A percentile compares a stretch with the other conserved stretches of the same genome.
These are phyloP conservation scores for Luffa acutangula DNA, from an alignment of 306 rosid species.

Conservation along the genomic window DNA sequence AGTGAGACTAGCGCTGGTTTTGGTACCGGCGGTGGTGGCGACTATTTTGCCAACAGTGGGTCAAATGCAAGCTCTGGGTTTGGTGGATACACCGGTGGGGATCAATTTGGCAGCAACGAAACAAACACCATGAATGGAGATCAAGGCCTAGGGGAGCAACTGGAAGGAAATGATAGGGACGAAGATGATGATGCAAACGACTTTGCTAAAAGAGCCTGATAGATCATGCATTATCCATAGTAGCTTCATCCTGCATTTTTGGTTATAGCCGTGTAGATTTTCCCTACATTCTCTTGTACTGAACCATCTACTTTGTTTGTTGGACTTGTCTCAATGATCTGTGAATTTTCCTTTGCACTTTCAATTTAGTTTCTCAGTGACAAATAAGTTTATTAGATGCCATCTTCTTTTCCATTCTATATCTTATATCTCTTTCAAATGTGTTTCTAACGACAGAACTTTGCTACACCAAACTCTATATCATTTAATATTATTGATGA, in stretches of 20 bases:
- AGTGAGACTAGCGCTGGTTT: conserved; percentile 18
- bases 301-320: background rate
- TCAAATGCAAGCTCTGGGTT: conserved; percentile 14
- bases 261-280: background rate
- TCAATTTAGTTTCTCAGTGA: background rate
- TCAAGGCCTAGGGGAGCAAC: conserved; percentile 9
- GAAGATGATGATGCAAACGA: conserved; percentile 26
- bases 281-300: background rate
- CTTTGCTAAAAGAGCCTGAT: conserved; percentile 66
- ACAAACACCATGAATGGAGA: conserved; percentile 9
- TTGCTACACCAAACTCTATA: background rate
- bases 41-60: conserved; percentile 12
- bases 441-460: background rate
- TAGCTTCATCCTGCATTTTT: background rate
- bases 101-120: conserved; percentile 14
- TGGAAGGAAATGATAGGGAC: conserved; percentile 38
- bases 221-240: background rate
- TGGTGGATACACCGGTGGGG: conserved; percentile 20
- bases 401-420: background rate
- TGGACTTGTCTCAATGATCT: background rate
- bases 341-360: background rate
- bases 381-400: background rate
- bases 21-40: background rate
- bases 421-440: background rate
- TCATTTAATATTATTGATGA: background rate